Base-by-base conservation (phyloP, 257 asterid species). In the Knoxia roxburghii region DNA sequence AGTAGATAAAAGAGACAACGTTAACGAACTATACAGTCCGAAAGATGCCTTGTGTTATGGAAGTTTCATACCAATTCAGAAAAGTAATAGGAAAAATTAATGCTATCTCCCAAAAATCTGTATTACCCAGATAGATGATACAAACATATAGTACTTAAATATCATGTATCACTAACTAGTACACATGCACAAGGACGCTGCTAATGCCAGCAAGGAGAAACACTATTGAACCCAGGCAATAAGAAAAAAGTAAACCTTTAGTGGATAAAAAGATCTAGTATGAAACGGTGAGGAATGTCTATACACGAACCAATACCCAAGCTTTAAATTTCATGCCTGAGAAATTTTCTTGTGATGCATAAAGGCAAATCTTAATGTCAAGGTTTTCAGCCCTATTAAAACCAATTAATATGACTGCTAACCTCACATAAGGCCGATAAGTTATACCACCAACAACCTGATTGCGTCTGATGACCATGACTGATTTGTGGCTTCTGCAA, bases 371-470 rank as follows among this genome's bases (percentile, higher is more conserved):
- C 41, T 32, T 35, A 45, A 49, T 1, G 0, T n/a, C 17, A 65
- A 10, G 18, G 45, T 27, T 46, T 20, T 61, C 30, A 23, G 20
- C 18, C 33, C 58, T 24, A 20, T 62, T 21, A 60, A 41, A 49
- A n/a, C n/a, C n/a, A 2, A 20, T 33, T 37, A 68, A 60, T 17
- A 53, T 37, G 75, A 49, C 32, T 72, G 46, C 57, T 69, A 76
- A 94, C 99, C 97, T 88, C 76, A 62, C 48, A 79, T 90, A 87
- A 48, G 99, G 99, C 21, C 97, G 91, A 79, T 90, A 94, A 46
- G 99, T 94, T 74, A 94, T 94, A 65, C 99, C 99, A 75, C 99
- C 99, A 69, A 94, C 96, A 35, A 94, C 99, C 61, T n/a, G 73
- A 75, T 85, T 84, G 66, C 81, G 83, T 68, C 99, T 82, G 71